Percentiles rank a stretch among this genome's conserved stretches.
These are phyloP conservation scores for Lizonia empirigonia DNA, from an alignment of 2,329 filamentous ascomycete genomes.

Conservation along the genomic window DNA sequence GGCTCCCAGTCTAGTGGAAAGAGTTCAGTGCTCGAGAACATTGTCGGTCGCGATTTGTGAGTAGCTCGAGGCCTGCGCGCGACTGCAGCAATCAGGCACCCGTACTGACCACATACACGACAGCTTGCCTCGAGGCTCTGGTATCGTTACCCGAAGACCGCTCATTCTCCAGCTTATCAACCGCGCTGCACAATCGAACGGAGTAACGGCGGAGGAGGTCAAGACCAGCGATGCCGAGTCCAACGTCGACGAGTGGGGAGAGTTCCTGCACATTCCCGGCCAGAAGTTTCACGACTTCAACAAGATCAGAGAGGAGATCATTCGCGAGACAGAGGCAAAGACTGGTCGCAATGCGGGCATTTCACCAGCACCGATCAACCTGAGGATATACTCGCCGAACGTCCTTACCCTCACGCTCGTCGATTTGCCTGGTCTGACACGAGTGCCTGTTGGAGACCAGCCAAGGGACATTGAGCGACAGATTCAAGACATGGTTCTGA, in stretches of 20 bases:
- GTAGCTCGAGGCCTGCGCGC: constrained; percentile 45
- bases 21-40: constrained; percentile 98
- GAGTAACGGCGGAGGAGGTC: constrained; percentile 66
- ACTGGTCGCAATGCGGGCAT: constrained; percentile 96
- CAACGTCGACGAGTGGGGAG: constrained; percentile 96
- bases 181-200: constrained; percentile 71
- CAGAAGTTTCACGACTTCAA: constrained; percentile 98
- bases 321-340: constrained; percentile 94
- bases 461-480: constrained; percentile 95
- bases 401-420: constrained; percentile 96
- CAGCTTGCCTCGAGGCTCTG: constrained; percentile 93
- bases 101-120: constrained; percentile 32
- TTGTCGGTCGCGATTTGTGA: constrained; percentile 98
- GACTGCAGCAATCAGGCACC: constrained; percentile 10
- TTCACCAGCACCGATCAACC: constrained; percentile 94
- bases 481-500: constrained; percentile 97
- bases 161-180: constrained; percentile 99
- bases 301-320: constrained; percentile 97
- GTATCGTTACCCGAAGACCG: constrained; percentile 94
- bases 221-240: constrained; percentile 80
- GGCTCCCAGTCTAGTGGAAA: constrained; percentile 99
- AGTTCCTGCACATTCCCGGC: constrained; percentile 96
- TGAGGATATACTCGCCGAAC: constrained; percentile 97
- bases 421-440: constrained; percentile 93
- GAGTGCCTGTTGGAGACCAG: constrained; percentile 95